A percentile compares a stretch with the other conserved stretches of the same genome.
phyloP scores from a whole-genome alignment of 2,329 filamentous ascomycete species.

The Sphaceloma murrayae region DNA sequence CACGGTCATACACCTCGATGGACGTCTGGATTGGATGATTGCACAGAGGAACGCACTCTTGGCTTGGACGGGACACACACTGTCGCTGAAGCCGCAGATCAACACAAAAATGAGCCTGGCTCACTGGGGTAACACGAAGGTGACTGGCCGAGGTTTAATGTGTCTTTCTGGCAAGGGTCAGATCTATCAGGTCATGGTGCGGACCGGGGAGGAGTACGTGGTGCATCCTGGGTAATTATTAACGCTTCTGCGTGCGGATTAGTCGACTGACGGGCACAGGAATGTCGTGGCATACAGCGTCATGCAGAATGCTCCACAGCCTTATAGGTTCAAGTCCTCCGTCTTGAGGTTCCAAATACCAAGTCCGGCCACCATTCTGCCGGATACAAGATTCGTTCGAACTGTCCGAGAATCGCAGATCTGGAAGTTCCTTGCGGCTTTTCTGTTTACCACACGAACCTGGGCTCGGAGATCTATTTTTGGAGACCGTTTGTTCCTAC shows the following conservation, averaged over 20 bases:
- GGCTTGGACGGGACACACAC: slow-evolving; percentile 91
- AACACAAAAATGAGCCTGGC: slow-evolving; percentile 65
- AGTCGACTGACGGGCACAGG: slow-evolving; percentile 33
- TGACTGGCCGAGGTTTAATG: slow-evolving; percentile 79
- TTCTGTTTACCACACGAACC: slow-evolving; percentile 62
- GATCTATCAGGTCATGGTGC: slow-evolving; percentile 74
- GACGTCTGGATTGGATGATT: slow-evolving; percentile 90
- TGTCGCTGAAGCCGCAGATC: slow-evolving; percentile 64
- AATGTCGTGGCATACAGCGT: slow-evolving; percentile 88
- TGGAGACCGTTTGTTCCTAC: slow-evolving; percentile 86
- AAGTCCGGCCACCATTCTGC: slow-evolving; percentile 51
- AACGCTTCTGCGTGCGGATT: neutral
- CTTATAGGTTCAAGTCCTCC: slow-evolving; percentile 78
- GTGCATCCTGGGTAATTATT: slow-evolving; percentile 60
- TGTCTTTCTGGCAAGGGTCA: slow-evolving; percentile 80
- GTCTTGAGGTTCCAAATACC: slow-evolving; percentile 70
- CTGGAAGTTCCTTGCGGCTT: slow-evolving; percentile 60
- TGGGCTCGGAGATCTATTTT: slow-evolving; percentile 74
- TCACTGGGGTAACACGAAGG: slow-evolving; percentile 82
- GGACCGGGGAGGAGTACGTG: slow-evolving; percentile 78
- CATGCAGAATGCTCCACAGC: slow-evolving; percentile 60
- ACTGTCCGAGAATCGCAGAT: slow-evolving; percentile 60
- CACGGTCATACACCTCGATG: slow-evolving; percentile 79
- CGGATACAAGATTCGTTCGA: slow-evolving; percentile 62
- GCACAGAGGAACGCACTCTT: slow-evolving; percentile 77